Evolutionary conservation across 2,329 filamentous ascomycete species (phyloP).

Genomic region (Epichloe sylvatica): DNA sequence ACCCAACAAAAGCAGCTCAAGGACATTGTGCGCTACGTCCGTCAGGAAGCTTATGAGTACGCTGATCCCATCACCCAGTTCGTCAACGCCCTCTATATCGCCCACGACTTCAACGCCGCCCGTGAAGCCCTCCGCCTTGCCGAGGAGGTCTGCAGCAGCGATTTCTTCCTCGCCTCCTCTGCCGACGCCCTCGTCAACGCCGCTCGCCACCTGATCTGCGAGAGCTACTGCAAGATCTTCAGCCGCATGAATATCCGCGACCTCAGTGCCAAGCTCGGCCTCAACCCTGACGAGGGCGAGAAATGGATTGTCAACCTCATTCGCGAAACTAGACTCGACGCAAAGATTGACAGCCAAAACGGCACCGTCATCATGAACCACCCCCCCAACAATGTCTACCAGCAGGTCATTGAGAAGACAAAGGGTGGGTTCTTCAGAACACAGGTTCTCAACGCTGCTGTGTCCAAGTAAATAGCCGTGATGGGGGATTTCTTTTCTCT

Average conservation of each 20-base stretch:
- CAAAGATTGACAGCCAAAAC: conserved; percentile 98
- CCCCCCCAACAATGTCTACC: conserved; percentile 93
- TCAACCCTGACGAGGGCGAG: conserved; percentile 90
- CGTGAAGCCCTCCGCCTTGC: conserved; percentile 73
- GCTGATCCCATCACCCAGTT: conserved; percentile 91
- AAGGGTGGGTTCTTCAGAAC: conserved; percentile 98
- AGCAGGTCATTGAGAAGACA: conserved; percentile 97
- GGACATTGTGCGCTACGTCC: conserved; percentile 87
- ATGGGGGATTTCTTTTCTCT: neutral
- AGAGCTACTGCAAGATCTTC: conserved; percentile 99
- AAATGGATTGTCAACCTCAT: conserved; percentile 99
- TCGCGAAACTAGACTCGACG: conserved; percentile 89
- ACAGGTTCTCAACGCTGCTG: conserved; percentile 69
- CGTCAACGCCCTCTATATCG: conserved; percentile 86
- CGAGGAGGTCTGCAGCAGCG: conserved; percentile 78
- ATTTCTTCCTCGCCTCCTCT: conserved; percentile 86
- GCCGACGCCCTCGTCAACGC: conserved; percentile 86
- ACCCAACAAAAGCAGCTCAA: conserved; percentile 97
- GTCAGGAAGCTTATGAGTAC: conserved; percentile 97
- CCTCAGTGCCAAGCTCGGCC: conserved; percentile 76
- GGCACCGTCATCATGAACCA: conserved; percentile 99
- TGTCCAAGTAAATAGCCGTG: conserved; percentile 32
- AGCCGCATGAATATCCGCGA: conserved; percentile 97
- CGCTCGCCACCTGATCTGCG: conserved; percentile 90
- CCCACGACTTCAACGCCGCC: conserved; percentile 81